Base-by-base conservation (phyloP, 768 basidiomycete species). In the Mycena latifolia region DNA sequence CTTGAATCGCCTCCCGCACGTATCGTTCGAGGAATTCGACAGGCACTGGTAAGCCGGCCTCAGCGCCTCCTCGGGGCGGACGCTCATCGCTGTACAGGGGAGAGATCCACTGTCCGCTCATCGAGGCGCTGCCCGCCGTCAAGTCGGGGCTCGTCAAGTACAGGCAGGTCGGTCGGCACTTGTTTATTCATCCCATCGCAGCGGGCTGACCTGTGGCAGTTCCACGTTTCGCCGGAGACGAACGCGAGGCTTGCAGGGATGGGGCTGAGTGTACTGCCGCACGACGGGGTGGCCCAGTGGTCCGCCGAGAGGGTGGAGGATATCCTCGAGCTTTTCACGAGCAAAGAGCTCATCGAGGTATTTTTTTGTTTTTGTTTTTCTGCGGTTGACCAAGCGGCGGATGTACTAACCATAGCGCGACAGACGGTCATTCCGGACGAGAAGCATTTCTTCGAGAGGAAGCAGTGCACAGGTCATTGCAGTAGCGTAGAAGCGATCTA, bases 21-120 rank as follows among this genome's bases (percentile, higher is more conserved):
- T 67, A 3, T 57, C 65, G 2, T 67, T 67, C 43, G 65, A 66
- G 50, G 37, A 66, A 46, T 66, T 66, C 55, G 65, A 66, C 27
- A 24, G n/a, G n/a, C 65, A 67, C 45, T 67, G 65, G 65, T 67
- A 31, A 3, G 35, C 45, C 5, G n/a, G 20, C 18, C 12, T 11
- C 11, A 33, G n/a, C n/a, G n/a, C n/a, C n/a, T n/a, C n/a, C n/a
- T n/a, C n/a, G n/a, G n/a, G n/a, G n/a, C n/a, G n/a, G 37, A 31
- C 33, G 17, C n/a, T 25, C n/a, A 31, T 1, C 50, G 20, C 2
- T 10, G 18, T 17, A 2, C 39, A 67, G 65, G 65, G 31, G 41
- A 12, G 20, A 66, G n/a, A 28, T 66, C 0, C 65, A 66, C 54
- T 7, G 58, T 0, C 48, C 59, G 11, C 46, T 66, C 39, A 57